phyloP scores from a whole-genome alignment of 768 basidiomycete species.

The Lentinula lateritia region DNA sequence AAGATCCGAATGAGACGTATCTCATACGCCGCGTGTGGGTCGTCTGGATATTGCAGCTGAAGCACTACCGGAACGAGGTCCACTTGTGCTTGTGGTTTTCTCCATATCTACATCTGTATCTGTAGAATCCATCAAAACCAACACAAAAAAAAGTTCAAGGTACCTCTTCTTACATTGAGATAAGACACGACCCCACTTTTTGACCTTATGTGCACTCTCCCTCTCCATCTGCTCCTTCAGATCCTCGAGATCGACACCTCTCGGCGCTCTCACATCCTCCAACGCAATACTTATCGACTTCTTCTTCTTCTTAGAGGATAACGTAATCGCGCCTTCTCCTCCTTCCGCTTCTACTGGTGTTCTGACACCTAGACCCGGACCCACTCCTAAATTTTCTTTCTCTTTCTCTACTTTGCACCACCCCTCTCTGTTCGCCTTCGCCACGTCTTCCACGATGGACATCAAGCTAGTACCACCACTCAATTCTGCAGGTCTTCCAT shows the following conservation, averaged over 20 bases:
- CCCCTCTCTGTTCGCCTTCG: slow-evolving; percentile 29
- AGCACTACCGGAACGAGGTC: background rate
- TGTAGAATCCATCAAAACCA: background rate
- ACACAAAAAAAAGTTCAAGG: background rate
- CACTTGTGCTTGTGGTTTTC: background rate
- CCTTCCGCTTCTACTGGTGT: no score
- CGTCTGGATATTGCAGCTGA: background rate
- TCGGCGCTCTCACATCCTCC: slow-evolving; percentile 44
- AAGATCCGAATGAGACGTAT: background rate
- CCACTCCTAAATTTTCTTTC: no score
- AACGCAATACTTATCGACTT: slow-evolving; percentile 21
- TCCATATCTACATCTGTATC: background rate
- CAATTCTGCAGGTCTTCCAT: background rate
- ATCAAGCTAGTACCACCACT: slow-evolving; percentile 40
- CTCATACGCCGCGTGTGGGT: no score
- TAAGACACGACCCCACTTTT: background rate
- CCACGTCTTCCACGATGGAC: slow-evolving; percentile 64
- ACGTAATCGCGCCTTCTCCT: background rate
- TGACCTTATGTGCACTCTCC: background rate
- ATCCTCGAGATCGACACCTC: slow-evolving; percentile 27
- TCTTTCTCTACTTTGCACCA: slow-evolving; percentile 1
- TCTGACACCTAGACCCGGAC: no score
- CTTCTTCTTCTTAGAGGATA: background rate
- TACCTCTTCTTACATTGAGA: background rate
- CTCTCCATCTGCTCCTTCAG: slow-evolving; percentile 19